These are phyloP conservation scores for Ophidiomyces ophidiicola DNA, from an alignment of 2,329 filamentous ascomycete genomes.

Conservation along the genomic window DNA sequence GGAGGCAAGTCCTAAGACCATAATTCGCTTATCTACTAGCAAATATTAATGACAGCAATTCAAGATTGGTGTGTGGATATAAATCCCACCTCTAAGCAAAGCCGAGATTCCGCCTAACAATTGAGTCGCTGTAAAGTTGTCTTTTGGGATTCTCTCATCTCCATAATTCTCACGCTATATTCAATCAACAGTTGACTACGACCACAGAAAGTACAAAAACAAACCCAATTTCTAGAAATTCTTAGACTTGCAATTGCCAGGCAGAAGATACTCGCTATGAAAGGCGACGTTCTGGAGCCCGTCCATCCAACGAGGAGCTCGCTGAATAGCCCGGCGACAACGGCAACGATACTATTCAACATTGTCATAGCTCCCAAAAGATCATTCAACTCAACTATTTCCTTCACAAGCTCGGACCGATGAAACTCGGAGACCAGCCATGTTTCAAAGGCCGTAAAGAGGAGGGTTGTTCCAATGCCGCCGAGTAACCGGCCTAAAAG, in stretches of 20 bases:
- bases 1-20: constrained; percentile 41
- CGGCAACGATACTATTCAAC: constrained; percentile 45
- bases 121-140: constrained; percentile 1
- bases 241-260: constrained; percentile 12
- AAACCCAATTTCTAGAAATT: constrained; percentile 14
- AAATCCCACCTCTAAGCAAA: constrained; percentile 5
- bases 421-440: constrained; percentile 52
- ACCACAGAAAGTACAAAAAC: not conserved
- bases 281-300: constrained; percentile 42
- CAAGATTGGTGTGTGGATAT: not conserved
- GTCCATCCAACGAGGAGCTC: constrained; percentile 40
- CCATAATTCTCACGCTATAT: constrained; percentile 14
- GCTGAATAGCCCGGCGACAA: constrained; percentile 42
- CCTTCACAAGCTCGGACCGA: constrained; percentile 33
- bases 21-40: constrained; percentile 35
- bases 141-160: not conserved
- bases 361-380: constrained; percentile 45
- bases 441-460: constrained; percentile 49
- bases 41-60: no score
- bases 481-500: constrained; percentile 44
- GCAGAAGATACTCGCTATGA: constrained; percentile 35
- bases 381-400: constrained; percentile 35
- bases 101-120: constrained; percentile 7
- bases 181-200: not conserved
- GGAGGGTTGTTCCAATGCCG: constrained; percentile 44